These are phyloP conservation scores for Marsdenia floribunda DNA, from an alignment of 257 asterid genomes.

Conservation along the genomic window DNA sequence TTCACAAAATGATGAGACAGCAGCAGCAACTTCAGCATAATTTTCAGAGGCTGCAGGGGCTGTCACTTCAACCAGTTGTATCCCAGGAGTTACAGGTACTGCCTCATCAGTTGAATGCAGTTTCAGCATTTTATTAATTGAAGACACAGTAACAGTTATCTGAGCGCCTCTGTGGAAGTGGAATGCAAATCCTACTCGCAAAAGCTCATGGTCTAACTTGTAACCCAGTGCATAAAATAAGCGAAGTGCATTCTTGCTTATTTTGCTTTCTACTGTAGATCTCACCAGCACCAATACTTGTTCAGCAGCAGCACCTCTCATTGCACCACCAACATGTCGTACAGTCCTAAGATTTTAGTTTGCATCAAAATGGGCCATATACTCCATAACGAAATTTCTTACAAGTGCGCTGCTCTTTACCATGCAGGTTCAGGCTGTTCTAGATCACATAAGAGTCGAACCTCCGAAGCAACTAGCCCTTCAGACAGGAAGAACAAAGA, in stretches of 20 bases:
- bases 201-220: conserved; percentile 81
- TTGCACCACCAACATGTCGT: conserved; percentile 89
- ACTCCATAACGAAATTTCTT: conserved; percentile 4
- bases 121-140: conserved; percentile 86
- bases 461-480: conserved; percentile 84
- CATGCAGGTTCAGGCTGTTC: conserved; percentile 95
- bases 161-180: conserved; percentile 83
- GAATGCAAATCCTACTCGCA: conserved; percentile 84
- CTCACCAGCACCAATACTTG: conserved; percentile 84
- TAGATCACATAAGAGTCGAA: conserved; percentile 83
- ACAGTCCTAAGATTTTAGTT: conserved; percentile 57
- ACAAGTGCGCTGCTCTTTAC: conserved; percentile 31
- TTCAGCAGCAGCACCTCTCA: conserved; percentile 93
- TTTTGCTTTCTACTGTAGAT: conserved; percentile 75
- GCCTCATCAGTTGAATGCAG: conserved; percentile 88
- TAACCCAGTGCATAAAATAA: conserved; percentile 77
- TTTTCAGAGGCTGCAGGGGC: conserved; percentile 90
- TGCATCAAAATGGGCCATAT: conserved; percentile 1
- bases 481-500: conserved; percentile 19
- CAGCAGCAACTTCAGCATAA: conserved; percentile 69
- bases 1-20: conserved; percentile 82
- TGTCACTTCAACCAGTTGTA: conserved; percentile 91
- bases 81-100: conserved; percentile 85
- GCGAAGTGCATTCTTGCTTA: conserved; percentile 83
- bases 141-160: conserved; percentile 76